phyloP scores from a whole-genome alignment of 1,284 basidiomycete species.

The Apiotrichum montevideense region DNA sequence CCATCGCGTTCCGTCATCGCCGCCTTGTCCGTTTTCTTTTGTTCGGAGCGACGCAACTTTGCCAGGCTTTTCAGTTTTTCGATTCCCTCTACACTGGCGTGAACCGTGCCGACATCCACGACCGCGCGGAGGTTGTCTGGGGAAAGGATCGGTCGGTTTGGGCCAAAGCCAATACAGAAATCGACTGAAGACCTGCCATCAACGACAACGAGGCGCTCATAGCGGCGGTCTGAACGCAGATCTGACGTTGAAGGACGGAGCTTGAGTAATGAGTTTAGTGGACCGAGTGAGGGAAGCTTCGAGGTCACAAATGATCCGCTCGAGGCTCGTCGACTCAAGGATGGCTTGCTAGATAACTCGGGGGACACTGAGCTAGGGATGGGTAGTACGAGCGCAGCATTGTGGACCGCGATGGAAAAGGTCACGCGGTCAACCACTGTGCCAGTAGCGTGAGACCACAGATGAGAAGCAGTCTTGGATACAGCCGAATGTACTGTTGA shows the following conservation, averaged over 20 bases:
- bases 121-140: slow-evolving; percentile 32
- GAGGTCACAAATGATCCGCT: background rate
- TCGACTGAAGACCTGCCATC: slow-evolving; percentile 18
- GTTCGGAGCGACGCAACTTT: slow-evolving; percentile 3
- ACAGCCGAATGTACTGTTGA: slow-evolving; percentile 18
- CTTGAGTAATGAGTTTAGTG: slow-evolving; percentile 5
- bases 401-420: slow-evolving; percentile 19
- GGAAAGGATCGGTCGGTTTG: slow-evolving; percentile 29
- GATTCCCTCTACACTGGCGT: slow-evolving; percentile 22
- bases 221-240: slow-evolving; percentile 10
- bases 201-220: slow-evolving; percentile 21
- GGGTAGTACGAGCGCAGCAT: slow-evolving; percentile 28
- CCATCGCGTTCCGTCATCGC: background rate
- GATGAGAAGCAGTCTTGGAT: slow-evolving; percentile 21
- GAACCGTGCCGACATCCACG: slow-evolving; percentile 24
- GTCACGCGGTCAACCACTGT: slow-evolving; percentile 32
- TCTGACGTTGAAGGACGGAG: background rate
- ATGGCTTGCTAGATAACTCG: background rate
- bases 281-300: background rate
- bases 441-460: slow-evolving; percentile 36
- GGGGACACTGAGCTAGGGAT: slow-evolving; percentile 1
- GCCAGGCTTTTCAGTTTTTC: slow-evolving; percentile 23
- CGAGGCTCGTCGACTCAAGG: background rate
- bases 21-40: background rate
- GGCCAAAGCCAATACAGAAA: slow-evolving; percentile 32